Conservation (phyloP, 768 basidiomycete species). For the Neoboletus brunneissimus region DNA sequence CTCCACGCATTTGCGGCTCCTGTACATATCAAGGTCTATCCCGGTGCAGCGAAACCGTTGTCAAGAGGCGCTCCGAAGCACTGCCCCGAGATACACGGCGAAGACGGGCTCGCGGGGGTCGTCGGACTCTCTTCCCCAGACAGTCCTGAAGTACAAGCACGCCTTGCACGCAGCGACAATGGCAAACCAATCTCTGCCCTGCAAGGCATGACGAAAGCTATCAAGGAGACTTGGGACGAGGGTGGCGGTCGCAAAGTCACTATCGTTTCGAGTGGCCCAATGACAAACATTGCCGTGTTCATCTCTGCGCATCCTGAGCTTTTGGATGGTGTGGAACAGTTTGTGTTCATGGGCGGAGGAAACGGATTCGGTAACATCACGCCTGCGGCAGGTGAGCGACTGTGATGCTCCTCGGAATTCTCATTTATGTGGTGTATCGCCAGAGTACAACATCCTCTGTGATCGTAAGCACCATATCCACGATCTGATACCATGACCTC, state of each 20-base stretch:
- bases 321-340: constrained; percentile 44
- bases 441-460: constrained; percentile 79
- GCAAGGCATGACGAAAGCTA: constrained; percentile 61
- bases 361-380: constrained; percentile 81
- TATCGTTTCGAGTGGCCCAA: constrained; percentile 75
- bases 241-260: constrained; percentile 61
- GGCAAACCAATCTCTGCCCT: constrained; percentile 52
- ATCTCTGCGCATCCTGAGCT: constrained; percentile 56
- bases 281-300: constrained; percentile 81
- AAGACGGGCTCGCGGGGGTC: constrained; percentile 81
- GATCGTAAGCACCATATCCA: constrained; percentile 58
- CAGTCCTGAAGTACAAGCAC: constrained; percentile 46
- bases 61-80: constrained; percentile 52
- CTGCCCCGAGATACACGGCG: constrained; percentile 79
- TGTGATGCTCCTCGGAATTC: neutral
- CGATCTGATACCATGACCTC: neutral
- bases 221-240: constrained; percentile 54
- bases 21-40: constrained; percentile 54
- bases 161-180: constrained; percentile 44
- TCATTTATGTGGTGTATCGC: constrained; percentile 9
- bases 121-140: constrained; percentile 63
- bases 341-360: constrained; percentile 86
- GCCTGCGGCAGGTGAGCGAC: constrained; percentile 58
- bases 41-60: constrained; percentile 70
- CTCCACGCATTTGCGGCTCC: constrained; percentile 72